Evolutionary conservation across 441 rosid species (phyloP), one percentile per base, ranked within the genome.

Genomic region (Populus hybrid): DNA sequence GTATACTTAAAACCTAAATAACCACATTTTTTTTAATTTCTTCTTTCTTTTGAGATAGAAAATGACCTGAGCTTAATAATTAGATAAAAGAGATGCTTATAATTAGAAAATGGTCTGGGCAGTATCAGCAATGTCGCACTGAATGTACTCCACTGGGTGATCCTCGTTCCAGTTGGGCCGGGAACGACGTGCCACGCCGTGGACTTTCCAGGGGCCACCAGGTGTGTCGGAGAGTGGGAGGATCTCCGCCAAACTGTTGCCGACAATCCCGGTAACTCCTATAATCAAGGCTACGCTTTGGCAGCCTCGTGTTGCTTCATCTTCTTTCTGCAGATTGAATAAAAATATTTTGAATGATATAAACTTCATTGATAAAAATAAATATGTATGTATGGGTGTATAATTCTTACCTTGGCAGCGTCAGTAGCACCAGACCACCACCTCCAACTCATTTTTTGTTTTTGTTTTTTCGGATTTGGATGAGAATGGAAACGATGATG

Each of bases 351-450:
- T 28, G 30, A 28, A 28, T 28, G 30, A 57, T 12, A 9, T 12
- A 12, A 57, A 8, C 64, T 57, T 57, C 14, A n/a, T 57, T 12
- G 14, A 16, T 57, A 57, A 9, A 57, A 9, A 50, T 50, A 50
- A 16, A 50, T 16, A 3, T 16, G 2, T 8, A 50, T 8, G 59
- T 50, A 50, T 8, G 64, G 16, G 3, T 64, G 70, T 8, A 5
- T 57, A n/a, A 57, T 46, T 46, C 21, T 67, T 34, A 76, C 79
- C 79, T 35, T 76, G 28, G 79, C 79, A 28, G 79, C 79, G 59
- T 73, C 79, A 24, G 90, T 83, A 57, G 97, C 97, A 28, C 95
- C 94, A 61, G 95, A 92, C 95, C 97, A 92, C 95, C 97, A 89
- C 3, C 30, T 1, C 95, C 97, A 92, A 80, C 97, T 92, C 97